Evolutionary conservation across 768 basidiomycete species (phyloP), one percentile per base, ranked within the genome.

Genomic region (Kwoniella shandongensis): DNA sequence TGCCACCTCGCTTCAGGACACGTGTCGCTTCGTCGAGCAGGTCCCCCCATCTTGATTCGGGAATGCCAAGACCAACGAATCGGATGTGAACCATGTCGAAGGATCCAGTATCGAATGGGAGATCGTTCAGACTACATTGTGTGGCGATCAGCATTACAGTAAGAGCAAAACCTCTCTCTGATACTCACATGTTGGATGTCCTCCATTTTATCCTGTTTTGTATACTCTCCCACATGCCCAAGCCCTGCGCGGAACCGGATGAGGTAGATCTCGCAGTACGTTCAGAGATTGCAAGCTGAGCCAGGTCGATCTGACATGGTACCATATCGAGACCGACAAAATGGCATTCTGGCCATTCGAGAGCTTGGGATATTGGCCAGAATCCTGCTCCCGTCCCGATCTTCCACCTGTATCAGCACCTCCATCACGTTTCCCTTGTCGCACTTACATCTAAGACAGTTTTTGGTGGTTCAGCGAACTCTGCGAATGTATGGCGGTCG

Each of bases 31-130:
- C 74, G 18, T 74, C 71, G 4, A 77, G 41, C 0, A 77, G 41
- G 46, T 63, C 55, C 18, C 51, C 56, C 74, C 74, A 75, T 41
- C 60, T 64, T 12, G 61, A 40, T 41, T 77, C 72, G 3, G 76
- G 69, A 4, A 77, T 44, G 8, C 72, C 76, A 1, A 77, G 62
- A 8, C 66, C 69, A 36, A 71, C 54, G 42, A 73, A 74, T 0
- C 72, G 64, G 41, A 75, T 47, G 38, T 74, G 76, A 4, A 77
- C 76, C 27, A 72, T 47, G 51, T 77, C 76, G 36, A 77, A 77
- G 11, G 61, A 62, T 18, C 72, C 76, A 1, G 71, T 62, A 44
- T 77, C 76, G 57, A 73, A 77, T 1, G 74, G 74, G 17, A 77
- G 55, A 1, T 63, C 44, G n/a, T 67, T 47, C 2, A 77, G 57